Evolutionary conservation across 768 basidiomycete species (phyloP).

Genomic region (Amanita subjunquillea): DNA sequence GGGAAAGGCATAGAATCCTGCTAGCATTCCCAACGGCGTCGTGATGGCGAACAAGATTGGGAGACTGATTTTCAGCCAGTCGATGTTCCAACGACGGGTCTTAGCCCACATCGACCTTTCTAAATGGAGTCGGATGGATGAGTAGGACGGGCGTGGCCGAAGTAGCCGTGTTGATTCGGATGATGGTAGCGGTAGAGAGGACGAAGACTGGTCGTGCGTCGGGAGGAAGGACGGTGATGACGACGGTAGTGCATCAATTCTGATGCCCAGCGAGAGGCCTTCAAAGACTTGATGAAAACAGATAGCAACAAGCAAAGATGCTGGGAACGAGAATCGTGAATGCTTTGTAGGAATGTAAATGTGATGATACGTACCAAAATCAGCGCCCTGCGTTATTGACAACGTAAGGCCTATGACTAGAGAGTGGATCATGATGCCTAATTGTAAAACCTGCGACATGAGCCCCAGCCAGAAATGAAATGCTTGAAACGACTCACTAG

Average conservation of each 20-base stretch:
- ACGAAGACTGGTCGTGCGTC: background rate
- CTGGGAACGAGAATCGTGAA: slow-evolving; percentile 20
- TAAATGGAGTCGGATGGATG: background rate
- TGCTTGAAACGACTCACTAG: slow-evolving; percentile 33
- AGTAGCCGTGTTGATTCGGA: background rate
- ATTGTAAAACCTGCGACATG: slow-evolving; percentile 54
- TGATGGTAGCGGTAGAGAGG: slow-evolving; percentile 1
- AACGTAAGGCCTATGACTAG: slow-evolving; percentile 74
- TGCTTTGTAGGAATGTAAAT: background rate
- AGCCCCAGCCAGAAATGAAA: background rate
- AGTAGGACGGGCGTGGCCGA: background rate
- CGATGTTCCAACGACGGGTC: slow-evolving; percentile 1
- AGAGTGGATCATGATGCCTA: slow-evolving; percentile 81
- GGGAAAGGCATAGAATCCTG: slow-evolving; percentile 43
- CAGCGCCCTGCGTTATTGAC: slow-evolving; percentile 54
- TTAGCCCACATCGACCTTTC: background rate
- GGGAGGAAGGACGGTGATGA: slow-evolving; percentile 5
- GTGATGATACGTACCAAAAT: slow-evolving; percentile 47
- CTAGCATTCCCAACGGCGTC: slow-evolving; percentile 56
- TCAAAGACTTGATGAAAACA: slow-evolving; percentile 82
- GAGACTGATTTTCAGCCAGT: slow-evolving; percentile 43
- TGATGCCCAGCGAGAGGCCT: slow-evolving; percentile 73
- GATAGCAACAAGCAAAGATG: slow-evolving; percentile 64
- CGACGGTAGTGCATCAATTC: slow-evolving; percentile 60
- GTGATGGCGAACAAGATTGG: slow-evolving; percentile 63